Conservation (phyloP, 139 green algal genomes). For the Desmodesmus armatus region DNA sequence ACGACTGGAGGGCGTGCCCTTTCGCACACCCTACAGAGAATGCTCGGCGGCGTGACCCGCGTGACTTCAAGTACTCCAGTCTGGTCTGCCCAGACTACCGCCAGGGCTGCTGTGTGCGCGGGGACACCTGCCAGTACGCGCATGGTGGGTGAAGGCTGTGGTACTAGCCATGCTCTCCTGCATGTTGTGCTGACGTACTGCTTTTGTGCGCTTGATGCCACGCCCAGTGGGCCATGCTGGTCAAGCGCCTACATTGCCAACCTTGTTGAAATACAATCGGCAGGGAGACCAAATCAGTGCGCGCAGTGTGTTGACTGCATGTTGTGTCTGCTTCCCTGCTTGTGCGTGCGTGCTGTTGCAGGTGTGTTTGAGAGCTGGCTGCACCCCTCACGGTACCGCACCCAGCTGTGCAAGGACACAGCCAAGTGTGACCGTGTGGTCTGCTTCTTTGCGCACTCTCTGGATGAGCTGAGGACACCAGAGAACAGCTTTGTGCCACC, state of each 20-base stretch:
- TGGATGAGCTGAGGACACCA: conserved; percentile 77
- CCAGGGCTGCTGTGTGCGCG: conserved; percentile 77
- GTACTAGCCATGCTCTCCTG: neutral
- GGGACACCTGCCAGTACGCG: conserved; percentile 85
- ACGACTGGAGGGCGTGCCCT: conserved; percentile 97
- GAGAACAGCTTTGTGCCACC: conserved; percentile 66
- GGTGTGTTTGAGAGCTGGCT: conserved; percentile 95
- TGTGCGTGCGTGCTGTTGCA: neutral
- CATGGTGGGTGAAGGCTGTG: too few relatives aligned
- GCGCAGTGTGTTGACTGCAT: too few relatives aligned
- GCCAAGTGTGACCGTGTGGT: conserved; percentile 74
- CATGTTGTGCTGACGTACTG: neutral
- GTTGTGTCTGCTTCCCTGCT: neutral
- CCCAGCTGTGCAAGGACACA: conserved; percentile 91
- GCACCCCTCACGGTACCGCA: conserved; percentile 89
- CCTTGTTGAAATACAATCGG: too few relatives aligned
- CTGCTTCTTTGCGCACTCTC: conserved; percentile 91
- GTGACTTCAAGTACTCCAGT: conserved; percentile 87
- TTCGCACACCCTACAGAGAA: conserved; percentile 98
- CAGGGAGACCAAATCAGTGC: too few relatives aligned
- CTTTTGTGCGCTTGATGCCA: neutral
- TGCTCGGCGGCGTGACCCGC: conserved; percentile 91
- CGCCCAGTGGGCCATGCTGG: too few relatives aligned
- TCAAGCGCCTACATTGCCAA: too few relatives aligned
- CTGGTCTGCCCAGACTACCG: conserved; percentile 97